Evolutionary conservation across 1,284 basidiomycete genomes (phyloP).

Genomic region (Tilletia caries): DNA sequence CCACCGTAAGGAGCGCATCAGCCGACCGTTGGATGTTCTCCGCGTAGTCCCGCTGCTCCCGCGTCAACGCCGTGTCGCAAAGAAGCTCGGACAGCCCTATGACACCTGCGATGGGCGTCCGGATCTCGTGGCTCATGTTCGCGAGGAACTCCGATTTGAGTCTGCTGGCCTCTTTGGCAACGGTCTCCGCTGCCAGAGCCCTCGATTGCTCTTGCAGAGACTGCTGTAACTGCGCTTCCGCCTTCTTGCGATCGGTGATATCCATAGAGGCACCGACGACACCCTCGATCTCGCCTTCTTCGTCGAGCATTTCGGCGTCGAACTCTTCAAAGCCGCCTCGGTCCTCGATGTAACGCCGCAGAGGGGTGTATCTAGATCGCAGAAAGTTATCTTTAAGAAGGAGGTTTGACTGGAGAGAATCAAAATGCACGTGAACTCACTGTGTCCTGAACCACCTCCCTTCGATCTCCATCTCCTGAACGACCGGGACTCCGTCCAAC

Average conservation of each 20-base stretch:
- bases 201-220: slow-evolving; percentile 43
- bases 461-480: slow-evolving; percentile 47
- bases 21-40: slow-evolving; percentile 56
- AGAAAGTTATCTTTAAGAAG: not conserved
- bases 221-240: slow-evolving; percentile 46
- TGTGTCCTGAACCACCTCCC: slow-evolving; percentile 48
- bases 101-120: slow-evolving; percentile 55
- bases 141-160: slow-evolving; percentile 56
- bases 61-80: slow-evolving; percentile 18
- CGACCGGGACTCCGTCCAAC: slow-evolving; percentile 38
- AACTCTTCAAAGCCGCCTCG: not conserved
- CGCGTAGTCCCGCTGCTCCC: slow-evolving; percentile 56
- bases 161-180: slow-evolving; percentile 59
- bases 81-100: slow-evolving; percentile 25
- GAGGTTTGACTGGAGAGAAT: not conserved
- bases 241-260: slow-evolving; percentile 51
- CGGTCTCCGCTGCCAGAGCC: slow-evolving; percentile 31
- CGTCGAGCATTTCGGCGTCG: slow-evolving; percentile 11
- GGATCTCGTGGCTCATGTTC: slow-evolving; percentile 57
- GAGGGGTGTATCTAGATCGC: not conserved
- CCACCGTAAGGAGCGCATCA: slow-evolving; percentile 57
- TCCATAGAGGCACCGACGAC: slow-evolving; percentile 54
- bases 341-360: not conserved
- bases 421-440: slow-evolving; percentile 11
- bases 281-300: slow-evolving; percentile 32